phyloP scores from a whole-genome alignment of 208 protist genomes.

The Crithidia mellificae region DNA sequence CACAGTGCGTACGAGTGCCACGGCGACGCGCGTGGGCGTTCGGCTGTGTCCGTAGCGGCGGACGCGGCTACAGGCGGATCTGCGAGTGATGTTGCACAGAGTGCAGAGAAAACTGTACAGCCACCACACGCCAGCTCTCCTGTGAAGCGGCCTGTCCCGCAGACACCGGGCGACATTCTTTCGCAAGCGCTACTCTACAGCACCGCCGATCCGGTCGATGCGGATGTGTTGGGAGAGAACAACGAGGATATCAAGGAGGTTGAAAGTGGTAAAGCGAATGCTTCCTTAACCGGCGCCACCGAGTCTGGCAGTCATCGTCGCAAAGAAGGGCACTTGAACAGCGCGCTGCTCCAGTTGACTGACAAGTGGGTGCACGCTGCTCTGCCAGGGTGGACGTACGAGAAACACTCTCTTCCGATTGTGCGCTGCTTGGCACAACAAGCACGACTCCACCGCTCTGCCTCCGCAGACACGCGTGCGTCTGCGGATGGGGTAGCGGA shows the following conservation, averaged over 20 bases:
- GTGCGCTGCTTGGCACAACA: constrained; percentile 12
- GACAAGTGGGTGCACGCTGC: constrained; percentile 28
- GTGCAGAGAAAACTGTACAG: background rate
- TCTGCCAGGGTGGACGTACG: constrained; percentile 15
- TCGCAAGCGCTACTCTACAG: constrained; percentile 48
- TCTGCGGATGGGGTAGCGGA: background rate
- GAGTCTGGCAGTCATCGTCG: background rate
- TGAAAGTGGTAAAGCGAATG: background rate
- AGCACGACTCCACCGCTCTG: background rate
- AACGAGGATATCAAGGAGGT: constrained; percentile 1
- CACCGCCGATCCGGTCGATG: background rate
- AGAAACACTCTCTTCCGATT: constrained; percentile 16
- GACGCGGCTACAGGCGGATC: too few species aligned
- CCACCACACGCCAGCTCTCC: background rate
- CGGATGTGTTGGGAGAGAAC: too few species aligned
- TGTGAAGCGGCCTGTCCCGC: constrained; percentile 16
- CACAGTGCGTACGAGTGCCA: constrained; percentile 20
- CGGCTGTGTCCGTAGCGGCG: background rate
- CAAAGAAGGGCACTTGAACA: constrained; percentile 14
- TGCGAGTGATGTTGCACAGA: too few species aligned
- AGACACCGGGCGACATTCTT: constrained; percentile 51
- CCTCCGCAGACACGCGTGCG: background rate
- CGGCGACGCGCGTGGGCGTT: background rate
- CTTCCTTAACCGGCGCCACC: background rate
- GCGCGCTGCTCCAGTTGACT: constrained; percentile 22